Conservation (phyloP, 2,329 filamentous ascomycete species). For the Stachybotrys echinatus region DNA sequence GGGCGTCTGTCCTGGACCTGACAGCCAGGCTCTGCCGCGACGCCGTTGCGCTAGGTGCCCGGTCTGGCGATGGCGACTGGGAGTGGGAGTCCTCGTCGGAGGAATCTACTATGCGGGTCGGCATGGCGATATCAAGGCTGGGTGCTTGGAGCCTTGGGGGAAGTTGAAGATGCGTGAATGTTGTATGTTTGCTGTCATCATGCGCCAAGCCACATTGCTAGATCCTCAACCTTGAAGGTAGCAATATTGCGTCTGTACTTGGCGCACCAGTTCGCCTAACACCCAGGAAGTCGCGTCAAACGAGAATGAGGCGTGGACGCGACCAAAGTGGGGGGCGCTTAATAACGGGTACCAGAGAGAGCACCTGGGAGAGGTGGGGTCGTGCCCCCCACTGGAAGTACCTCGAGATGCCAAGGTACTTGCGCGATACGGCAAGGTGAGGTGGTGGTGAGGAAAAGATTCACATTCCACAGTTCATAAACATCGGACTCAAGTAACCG, state of each 20-base stretch:
- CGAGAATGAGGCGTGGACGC: not conserved
- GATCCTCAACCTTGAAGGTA: no score
- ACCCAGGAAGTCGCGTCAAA: not conserved
- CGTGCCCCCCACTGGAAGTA: not conserved
- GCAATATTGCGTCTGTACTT: no score
- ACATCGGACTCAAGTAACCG: no score
- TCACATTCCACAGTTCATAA: no score
- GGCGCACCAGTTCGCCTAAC: not conserved
- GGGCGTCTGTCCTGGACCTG: constrained; percentile 16
- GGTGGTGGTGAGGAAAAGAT: no score
- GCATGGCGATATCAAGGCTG: constrained; percentile 13
- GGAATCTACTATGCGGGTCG: constrained; percentile 14
- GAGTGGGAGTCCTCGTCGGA: constrained; percentile 14
- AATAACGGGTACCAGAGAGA: not conserved
- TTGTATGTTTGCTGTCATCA: no score
- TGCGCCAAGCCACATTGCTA: no score
- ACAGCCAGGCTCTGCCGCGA: constrained; percentile 16
- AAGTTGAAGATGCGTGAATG: no score
- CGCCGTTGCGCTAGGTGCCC: constrained; percentile 9
- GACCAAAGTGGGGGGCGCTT: not conserved
- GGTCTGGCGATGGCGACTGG: constrained; percentile 12
- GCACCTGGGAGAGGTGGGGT: not conserved
- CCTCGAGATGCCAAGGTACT: no score
- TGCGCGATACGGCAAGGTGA: no score
- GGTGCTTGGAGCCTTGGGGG: not conserved